Evolutionary conservation across 2,329 filamentous ascomycete species (phyloP), one percentile per base, ranked within the genome.

Genomic region (Diaporthe citriasiana): DNA sequence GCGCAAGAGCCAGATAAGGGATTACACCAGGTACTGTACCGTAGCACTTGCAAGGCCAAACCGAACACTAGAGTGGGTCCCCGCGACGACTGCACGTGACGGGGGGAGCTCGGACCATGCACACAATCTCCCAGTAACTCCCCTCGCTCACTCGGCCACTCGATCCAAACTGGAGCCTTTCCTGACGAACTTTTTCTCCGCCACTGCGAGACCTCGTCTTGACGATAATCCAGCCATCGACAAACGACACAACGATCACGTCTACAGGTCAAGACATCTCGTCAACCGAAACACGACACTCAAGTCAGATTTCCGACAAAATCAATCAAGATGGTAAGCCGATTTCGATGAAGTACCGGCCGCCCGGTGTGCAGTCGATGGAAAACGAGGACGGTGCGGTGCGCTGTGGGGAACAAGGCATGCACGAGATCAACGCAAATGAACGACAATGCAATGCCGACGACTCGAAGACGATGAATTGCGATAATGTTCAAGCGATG

Each of bases 261-360:
- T 87, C 84, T 80, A 76, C 81, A 79, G 76, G 75, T 78, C 84
- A 82, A 82, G 86, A 88, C 87, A 88, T 88, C 88, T 87, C 83
- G 84, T 85, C 85, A 86, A 85, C 82, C 33, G 33, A 84, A 83
- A 81, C 80, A 82, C 78, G 82, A 80, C 82, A 72, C 80, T 81
- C 81, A 79, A 80, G 78, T 81, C 81, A 81, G 84, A 75, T 77
- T 70, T 78, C 78, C 75, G 77, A 82, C 81, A 83, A 82, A 87
- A 87, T 88, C 85, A 89, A 87, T 87, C 90, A 93, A 92, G 84
- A 93, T 93, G 91, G 91, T 93, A 89, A 91, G 90, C 82, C 50
- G 69, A 73, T 75, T 68, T 75, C 73, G 56, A 75, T 71, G 63
- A 65, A 51, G 55, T 17, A 45, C 45, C 4, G 42, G 38, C 47